phyloP scores from a whole-genome alignment of 208 protist species.

The Phytomonas francai region DNA sequence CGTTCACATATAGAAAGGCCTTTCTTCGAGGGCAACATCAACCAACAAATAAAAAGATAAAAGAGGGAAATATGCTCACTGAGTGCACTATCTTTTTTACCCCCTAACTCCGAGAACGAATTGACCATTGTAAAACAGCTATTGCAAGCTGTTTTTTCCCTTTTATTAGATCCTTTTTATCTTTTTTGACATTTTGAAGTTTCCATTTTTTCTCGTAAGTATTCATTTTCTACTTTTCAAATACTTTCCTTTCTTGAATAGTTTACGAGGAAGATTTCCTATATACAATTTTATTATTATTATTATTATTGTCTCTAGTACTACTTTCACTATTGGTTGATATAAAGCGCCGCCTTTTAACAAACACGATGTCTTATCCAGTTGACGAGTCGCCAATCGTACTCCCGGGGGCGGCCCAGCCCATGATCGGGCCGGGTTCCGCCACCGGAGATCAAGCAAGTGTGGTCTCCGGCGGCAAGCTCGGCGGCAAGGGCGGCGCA shows the following conservation, averaged over 20 bases:
- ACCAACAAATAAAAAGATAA: neutral
- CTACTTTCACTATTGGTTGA: neutral
- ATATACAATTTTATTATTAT: neutral
- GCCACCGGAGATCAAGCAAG: conserved; percentile 81
- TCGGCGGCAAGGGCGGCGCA: conserved; percentile 66
- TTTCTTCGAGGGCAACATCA: neutral
- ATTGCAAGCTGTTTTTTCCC: neutral
- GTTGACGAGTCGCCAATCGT: conserved; percentile 33
- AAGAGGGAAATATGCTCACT: neutral
- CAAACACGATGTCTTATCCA: conserved; percentile 54
- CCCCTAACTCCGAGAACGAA: conserved; percentile 10
- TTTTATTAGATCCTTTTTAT: neutral
- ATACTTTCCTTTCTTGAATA: neutral
- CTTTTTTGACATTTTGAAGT: neutral
- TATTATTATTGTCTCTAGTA: neutral
- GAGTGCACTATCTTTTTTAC: neutral
- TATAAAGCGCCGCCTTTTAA: neutral
- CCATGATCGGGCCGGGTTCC: conserved; percentile 64
- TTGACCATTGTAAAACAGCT: conserved; percentile 3
- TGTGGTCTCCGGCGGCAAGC: conserved; percentile 80
- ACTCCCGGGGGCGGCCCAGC: conserved; percentile 21
- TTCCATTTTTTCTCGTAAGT: conserved; percentile 9
- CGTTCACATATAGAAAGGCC: neutral
- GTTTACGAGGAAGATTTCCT: neutral
- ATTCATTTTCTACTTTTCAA: conserved; percentile 6